These are phyloP conservation scores for Trypanosoma avium DNA, from an alignment of 208 protist species.

Conservation along the genomic window DNA sequence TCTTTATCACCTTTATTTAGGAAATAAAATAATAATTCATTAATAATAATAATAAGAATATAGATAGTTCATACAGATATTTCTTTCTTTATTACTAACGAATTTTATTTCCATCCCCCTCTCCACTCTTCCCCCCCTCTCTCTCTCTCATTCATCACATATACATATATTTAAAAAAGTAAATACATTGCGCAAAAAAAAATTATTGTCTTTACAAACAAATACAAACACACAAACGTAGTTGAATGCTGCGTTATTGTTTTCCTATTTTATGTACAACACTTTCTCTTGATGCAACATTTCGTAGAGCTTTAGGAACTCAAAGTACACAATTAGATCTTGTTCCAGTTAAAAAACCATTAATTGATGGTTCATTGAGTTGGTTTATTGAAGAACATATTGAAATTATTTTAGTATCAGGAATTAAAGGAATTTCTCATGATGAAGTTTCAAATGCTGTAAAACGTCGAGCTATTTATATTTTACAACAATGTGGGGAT, in stretches of 20 bases:
- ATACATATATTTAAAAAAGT: background rate
- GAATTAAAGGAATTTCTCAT: slow-evolving; percentile 21
- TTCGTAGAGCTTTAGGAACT: slow-evolving; percentile 18
- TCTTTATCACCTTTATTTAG: too few species aligned
- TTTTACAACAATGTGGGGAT: slow-evolving; percentile 19
- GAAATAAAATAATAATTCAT: too few species aligned
- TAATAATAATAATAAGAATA: too few species aligned
- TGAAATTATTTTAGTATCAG: slow-evolving; percentile 29
- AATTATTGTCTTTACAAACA: background rate
- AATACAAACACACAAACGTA: background rate
- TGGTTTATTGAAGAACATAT: slow-evolving; percentile 28
- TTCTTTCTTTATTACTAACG: background rate
- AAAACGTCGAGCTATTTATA: slow-evolving; percentile 10
- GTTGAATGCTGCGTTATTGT: slow-evolving; percentile 22
- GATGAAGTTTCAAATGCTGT: slow-evolving; percentile 22
- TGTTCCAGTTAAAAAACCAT: slow-evolving; percentile 30
- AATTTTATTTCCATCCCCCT: background rate
- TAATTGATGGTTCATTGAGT: slow-evolving; percentile 26
- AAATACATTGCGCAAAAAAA: background rate
- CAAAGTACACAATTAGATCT: slow-evolving; percentile 27
- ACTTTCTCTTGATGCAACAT: slow-evolving; percentile 2
- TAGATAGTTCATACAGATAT: background rate
- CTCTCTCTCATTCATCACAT: slow-evolving; percentile 1
- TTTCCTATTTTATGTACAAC: slow-evolving; percentile 9
- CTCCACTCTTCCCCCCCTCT: background rate